Base-by-base conservation (phyloP, 1,284 basidiomycete species). In the Fomitopsis schrenkii region DNA sequence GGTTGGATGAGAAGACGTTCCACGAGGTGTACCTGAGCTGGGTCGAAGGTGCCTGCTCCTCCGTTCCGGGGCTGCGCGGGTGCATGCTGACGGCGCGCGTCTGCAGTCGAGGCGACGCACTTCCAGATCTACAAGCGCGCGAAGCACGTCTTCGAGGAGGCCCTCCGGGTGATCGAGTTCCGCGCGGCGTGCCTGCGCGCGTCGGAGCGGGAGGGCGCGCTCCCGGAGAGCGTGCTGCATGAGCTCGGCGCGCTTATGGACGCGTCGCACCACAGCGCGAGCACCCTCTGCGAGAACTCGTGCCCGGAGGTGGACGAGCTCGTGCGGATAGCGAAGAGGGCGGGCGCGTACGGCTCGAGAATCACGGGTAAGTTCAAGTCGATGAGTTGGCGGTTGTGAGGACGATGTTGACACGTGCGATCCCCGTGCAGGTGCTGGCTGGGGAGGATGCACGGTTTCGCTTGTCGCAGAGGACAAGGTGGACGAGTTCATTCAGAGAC, bases 361-460 rank as follows among this genome's bases (percentile, higher is more conserved):
- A 74, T 93, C 22, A 93, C 92, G 36, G 91, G 90, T 85, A 56
- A 36, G n/a, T n/a, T n/a, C n/a, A n/a, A n/a, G 33, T 38, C 8
- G 30, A 38, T 22, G 56, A 6, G 15, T 5, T 1, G 36, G 26
- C 2, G 9, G 19, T 38, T 3, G 17, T 1, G n/a, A 8, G 8
- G 35, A 19, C 48, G 14, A 19, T 22, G n/a, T 28, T 54, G 35
- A 54, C 35, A 2, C 28, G 52, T 38, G 35, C 10, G 52, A 12
- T 33, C 12, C 19, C 14, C 14, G 15, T n/a, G 5, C 36, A 36
- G 90, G 91, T 46, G 94, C 94, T 0, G 94, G 94, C 2, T 97
- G 93, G 93, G 94, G 94, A 56, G 94, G 94, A 12, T 94, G 92
- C 67, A 91, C 90, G 0, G 90, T 96, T 26, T 93, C 91, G 17